These are phyloP conservation scores for Grifola frondosa DNA, from an alignment of 1,284 basidiomycete genomes.

Conservation along the genomic window DNA sequence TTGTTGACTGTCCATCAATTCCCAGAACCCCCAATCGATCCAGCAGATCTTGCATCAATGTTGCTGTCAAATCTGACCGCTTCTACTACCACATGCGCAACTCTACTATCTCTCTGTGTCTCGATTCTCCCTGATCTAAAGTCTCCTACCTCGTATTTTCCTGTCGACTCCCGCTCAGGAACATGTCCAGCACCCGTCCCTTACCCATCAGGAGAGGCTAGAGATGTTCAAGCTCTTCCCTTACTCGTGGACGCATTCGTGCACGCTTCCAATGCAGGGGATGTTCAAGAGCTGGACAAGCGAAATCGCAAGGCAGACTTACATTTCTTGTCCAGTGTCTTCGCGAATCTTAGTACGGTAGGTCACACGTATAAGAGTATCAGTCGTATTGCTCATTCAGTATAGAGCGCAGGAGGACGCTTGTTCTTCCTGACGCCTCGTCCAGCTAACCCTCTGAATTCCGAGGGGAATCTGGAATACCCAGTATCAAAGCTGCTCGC, in stretches of 20 bases:
- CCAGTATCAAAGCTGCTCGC: slow-evolving; percentile 79
- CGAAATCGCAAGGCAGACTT: slow-evolving; percentile 71
- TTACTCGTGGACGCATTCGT: slow-evolving; percentile 86
- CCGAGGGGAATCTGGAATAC: slow-evolving; percentile 57
- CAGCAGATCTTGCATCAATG: slow-evolving; percentile 95
- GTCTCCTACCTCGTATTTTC: slow-evolving; percentile 51
- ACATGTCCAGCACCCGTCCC: slow-evolving; percentile 68
- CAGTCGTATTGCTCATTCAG: slow-evolving; percentile 1
- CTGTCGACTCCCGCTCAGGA: slow-evolving; percentile 72
- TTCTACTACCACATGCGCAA: slow-evolving; percentile 67
- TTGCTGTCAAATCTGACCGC: slow-evolving; percentile 93
- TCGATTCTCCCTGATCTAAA: slow-evolving; percentile 55
- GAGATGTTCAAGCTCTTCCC: slow-evolving; percentile 65
- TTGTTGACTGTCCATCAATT: neutral
- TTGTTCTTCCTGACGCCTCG: slow-evolving; percentile 69
- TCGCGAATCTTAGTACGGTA: slow-evolving; percentile 86
- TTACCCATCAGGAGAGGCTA: slow-evolving; percentile 55
- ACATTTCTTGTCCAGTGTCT: slow-evolving; percentile 89
- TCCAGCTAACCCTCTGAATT: slow-evolving; percentile 41
- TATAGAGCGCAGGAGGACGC: slow-evolving; percentile 65
- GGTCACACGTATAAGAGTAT: too few relatives aligned
- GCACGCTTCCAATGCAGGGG: slow-evolving; percentile 60
- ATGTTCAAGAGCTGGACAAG: slow-evolving; percentile 45
- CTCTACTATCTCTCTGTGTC: slow-evolving; percentile 69
- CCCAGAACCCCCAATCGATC: slow-evolving; percentile 83